phyloP scores from a whole-genome alignment of 208 protist species.

The Trypanosoma melophagium region DNA sequence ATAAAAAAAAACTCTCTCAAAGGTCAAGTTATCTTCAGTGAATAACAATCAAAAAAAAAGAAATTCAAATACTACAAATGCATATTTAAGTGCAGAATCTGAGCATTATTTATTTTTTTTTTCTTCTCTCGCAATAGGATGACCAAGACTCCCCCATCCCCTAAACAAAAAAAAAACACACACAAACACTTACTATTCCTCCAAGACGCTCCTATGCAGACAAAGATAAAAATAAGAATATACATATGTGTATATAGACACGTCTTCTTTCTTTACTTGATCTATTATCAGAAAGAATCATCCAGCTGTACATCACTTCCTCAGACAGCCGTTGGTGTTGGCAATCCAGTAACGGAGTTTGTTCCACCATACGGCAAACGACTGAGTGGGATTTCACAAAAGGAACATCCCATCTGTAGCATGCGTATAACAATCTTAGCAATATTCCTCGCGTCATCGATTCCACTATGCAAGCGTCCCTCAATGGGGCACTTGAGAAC shows the following conservation, averaged over 20 bases:
- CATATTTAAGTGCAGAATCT: background rate
- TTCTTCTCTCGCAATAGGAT: background rate
- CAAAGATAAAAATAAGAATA: background rate
- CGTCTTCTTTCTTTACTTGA: background rate
- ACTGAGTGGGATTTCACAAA: slow-evolving; percentile 73
- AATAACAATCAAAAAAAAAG: no score
- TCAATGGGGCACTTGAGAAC: slow-evolving; percentile 73
- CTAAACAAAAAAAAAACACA: slow-evolving; percentile 7
- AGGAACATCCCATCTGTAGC: slow-evolving; percentile 67
- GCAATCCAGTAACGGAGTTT: background rate
- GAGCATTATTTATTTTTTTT: background rate
- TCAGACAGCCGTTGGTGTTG: no score
- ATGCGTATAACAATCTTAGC: slow-evolving; percentile 84
- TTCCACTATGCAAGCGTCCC: slow-evolving; percentile 81
- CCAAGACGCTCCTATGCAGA: background rate
- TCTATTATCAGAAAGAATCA: no score
- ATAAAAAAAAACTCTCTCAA: no score
- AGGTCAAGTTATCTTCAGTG: no score
- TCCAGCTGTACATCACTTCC: no score
- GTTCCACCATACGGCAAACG: slow-evolving; percentile 24
- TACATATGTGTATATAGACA: slow-evolving; percentile 21
- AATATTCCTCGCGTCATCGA: slow-evolving; percentile 87
- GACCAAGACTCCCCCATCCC: background rate
- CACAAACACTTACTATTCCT: background rate
- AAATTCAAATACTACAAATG: no score